Evolutionary conservation across 2,329 filamentous ascomycete species (phyloP).

Genomic region (Thyridium curvatum): DNA sequence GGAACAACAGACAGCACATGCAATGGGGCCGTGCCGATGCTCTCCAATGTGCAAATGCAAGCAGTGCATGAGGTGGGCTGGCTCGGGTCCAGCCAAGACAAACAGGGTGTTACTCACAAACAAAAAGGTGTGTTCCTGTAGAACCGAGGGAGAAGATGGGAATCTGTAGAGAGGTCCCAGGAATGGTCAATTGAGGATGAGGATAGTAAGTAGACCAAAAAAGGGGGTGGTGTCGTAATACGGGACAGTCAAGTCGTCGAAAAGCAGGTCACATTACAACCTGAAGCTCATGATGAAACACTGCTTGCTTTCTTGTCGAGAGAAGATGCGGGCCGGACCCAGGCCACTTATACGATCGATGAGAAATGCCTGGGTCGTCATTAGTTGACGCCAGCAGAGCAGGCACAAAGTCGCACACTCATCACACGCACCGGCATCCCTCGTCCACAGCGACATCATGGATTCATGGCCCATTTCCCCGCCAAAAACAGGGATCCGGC

Average conservation of each 20-base stretch:
- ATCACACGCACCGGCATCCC: neutral
- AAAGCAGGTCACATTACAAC: neutral
- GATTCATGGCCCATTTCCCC: neutral
- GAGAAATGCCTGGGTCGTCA: slow-evolving; percentile 1
- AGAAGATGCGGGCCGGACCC: neutral
- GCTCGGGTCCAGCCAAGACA: too few species aligned
- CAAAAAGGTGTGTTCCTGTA: neutral
- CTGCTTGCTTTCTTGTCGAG: neutral
- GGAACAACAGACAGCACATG: too few species aligned
- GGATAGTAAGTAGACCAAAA: neutral
- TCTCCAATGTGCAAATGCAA: too few species aligned
- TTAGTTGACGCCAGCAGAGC: neutral
- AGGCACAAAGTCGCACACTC: neutral
- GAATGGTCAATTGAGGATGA: neutral
- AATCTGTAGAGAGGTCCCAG: neutral
- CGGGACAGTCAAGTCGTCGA: neutral
- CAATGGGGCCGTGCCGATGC: too few species aligned
- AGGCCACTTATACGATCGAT: slow-evolving; percentile 1
- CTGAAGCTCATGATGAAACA: slow-evolving; percentile 6
- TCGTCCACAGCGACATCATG: neutral
- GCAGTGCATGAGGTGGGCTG: too few species aligned
- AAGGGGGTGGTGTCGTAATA: too few species aligned
- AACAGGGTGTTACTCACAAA: too few species aligned
- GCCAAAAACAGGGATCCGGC: neutral
- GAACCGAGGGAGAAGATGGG: neutral